phyloP scores from a whole-genome alignment of 441 rosid genomes.

The Gossypium schwendimanii region DNA sequence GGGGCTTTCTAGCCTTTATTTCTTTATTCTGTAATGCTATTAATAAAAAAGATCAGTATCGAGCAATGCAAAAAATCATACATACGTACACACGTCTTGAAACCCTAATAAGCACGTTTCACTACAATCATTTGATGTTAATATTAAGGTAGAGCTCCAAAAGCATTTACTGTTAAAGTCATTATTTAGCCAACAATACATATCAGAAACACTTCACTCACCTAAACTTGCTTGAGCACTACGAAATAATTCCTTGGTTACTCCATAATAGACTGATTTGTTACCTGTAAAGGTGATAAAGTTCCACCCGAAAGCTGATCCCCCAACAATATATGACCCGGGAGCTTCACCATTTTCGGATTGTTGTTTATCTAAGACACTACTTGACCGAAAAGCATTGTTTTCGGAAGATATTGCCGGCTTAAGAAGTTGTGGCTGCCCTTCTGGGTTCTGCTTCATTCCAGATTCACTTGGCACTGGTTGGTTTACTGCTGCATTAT shows the following conservation, averaged over 20 bases:
- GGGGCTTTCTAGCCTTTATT: too few species aligned
- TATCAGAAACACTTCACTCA: slow-evolving; percentile 6
- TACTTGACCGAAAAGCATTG: slow-evolving; percentile 14
- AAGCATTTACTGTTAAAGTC: background rate
- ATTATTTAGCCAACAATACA: background rate
- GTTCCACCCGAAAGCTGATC: slow-evolving; percentile 90
- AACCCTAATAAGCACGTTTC: too few species aligned
- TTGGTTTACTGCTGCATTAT: slow-evolving; percentile 11
- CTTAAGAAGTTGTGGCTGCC: slow-evolving; percentile 14
- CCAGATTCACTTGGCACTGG: slow-evolving; percentile 24
- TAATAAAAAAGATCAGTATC: too few species aligned
- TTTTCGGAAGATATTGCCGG: slow-evolving; percentile 23
- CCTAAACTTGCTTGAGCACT: slow-evolving; percentile 30
- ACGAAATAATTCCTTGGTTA: slow-evolving; percentile 63
- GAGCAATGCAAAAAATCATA: too few species aligned
- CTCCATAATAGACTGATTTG: slow-evolving; percentile 51
- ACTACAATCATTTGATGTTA: background rate
- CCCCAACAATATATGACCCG: slow-evolving; percentile 44
- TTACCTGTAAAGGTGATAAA: slow-evolving; percentile 50
- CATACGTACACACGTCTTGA: too few species aligned
- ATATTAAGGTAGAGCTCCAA: background rate
- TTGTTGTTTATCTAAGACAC: slow-evolving; percentile 23
- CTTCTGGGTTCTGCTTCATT: slow-evolving; percentile 18
- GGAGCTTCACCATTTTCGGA: slow-evolving; percentile 22
- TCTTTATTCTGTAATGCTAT: too few species aligned